These are phyloP conservation scores for Albophoma yamanashiensis DNA, from an alignment of 2,329 filamentous ascomycete species.

Conservation along the genomic window DNA sequence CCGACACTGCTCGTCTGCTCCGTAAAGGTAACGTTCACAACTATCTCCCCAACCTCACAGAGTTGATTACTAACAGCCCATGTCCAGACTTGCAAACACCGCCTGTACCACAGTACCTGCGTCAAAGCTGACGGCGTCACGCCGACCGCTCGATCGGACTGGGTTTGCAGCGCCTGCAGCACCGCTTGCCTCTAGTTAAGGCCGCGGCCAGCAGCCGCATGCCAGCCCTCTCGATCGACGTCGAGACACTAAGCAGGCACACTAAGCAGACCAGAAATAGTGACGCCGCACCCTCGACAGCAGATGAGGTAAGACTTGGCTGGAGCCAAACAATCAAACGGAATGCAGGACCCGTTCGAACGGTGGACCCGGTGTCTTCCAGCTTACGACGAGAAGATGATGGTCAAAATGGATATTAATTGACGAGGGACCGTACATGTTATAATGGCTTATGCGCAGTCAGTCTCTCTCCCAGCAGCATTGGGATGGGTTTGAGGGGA, in stretches of 20 bases:
- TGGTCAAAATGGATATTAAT: neutral
- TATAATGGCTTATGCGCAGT: neutral
- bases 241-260: too few species aligned
- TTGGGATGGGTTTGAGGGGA: neutral
- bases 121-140: conserved; percentile 24
- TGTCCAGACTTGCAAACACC: conserved; percentile 27
- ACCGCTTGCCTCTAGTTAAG: neutral
- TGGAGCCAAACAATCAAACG: neutral
- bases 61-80: conserved; percentile 7
- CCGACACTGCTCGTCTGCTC: conserved; percentile 37
- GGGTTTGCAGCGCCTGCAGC: conserved; percentile 34
- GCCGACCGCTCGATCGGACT: conserved; percentile 23
- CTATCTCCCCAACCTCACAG: neutral
- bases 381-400: neutral
- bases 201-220: neutral
- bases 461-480: neutral
- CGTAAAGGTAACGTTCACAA: conserved; percentile 32
- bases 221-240: neutral
- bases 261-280: neutral
- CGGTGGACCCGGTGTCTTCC: accelerated
- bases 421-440: neutral
- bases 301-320: neutral
- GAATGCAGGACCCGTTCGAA: neutral
- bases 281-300: neutral
- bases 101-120: conserved; percentile 39